Base-by-base conservation (phyloP, 108 stramenopile genomes). In the Chaetoceros muelleri region DNA sequence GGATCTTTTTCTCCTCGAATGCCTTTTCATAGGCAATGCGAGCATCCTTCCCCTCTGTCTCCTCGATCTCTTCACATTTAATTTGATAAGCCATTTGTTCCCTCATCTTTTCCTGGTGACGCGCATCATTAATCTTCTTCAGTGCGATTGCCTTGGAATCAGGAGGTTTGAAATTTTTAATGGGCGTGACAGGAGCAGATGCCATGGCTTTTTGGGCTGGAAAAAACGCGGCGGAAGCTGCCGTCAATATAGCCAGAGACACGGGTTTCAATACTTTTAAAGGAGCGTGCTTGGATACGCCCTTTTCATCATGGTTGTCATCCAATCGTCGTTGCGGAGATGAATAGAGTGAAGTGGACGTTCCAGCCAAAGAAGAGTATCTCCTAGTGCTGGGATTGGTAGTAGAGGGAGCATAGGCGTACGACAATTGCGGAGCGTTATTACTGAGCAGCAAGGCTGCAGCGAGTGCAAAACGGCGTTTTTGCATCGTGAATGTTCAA, bases 121-220 rank as follows among this genome's bases (percentile, higher is more conserved):
- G 74, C 51, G 54, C 72, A 62, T 59, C 69, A 30, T 65, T 75
- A 67, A 44, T 73, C 62, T 63, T 68, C 45, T 54, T 67, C 52
- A 79, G 44, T 28, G 85, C 85, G 21, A 76, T 72, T 7, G 62
- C 60, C 31, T 62, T 69, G 8, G 85, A 81, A 50, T 80, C 81
- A 0, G 64, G 65, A 44, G 64, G 60, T 54, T 86, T 77, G 30
- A 69, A 52, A 53, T 80, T 73, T 24, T 73, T 66, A 3, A 75
- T 72, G 0, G 77, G 77, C 55, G 82, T 78, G 46, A 86, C 81
- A 1, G 85, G 85, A 25, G 85, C 81, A 10, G 79, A 80, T 52
- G 85, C 85, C 21, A 73, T 55, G 0, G 79, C 79, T 2, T 74
- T 53, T 21, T 53, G 57, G 52, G 58, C 47, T 49, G 44, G 30